Evolutionary conservation across 2,329 filamentous ascomycete species (phyloP).

Genomic region (Fusarium subtropicale): DNA sequence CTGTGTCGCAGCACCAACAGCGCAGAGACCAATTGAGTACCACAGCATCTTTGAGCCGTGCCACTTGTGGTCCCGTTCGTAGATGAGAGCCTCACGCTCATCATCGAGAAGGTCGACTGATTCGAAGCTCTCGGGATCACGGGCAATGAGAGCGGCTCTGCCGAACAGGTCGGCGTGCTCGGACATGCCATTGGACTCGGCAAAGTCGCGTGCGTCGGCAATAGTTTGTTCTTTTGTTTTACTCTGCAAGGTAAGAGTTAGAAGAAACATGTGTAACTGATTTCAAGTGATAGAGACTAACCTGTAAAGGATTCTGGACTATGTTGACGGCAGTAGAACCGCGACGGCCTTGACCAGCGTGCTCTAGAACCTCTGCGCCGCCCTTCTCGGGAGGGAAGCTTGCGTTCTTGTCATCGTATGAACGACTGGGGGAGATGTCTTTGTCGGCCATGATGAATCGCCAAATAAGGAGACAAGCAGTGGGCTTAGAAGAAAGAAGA

Average conservation of each 20-base stretch:
- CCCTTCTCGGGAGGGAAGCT: slow-evolving; percentile 14
- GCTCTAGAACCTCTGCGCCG: slow-evolving; percentile 16
- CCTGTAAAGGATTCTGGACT: slow-evolving; percentile 20
- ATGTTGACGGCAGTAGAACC: slow-evolving; percentile 20
- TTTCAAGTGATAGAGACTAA: accelerated
- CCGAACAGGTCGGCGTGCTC: slow-evolving; percentile 24
- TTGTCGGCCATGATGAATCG: slow-evolving; percentile 21
- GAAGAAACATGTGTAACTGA: background rate
- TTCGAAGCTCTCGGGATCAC: slow-evolving; percentile 15
- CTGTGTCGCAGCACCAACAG: slow-evolving; percentile 74
- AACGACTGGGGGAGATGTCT: slow-evolving; percentile 18
- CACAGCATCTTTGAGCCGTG: slow-evolving; percentile 70
- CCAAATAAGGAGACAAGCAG: background rate
- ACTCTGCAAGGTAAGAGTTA: background rate
- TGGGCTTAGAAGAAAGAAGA: background rate
- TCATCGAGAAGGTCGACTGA: slow-evolving; percentile 23
- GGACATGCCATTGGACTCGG: slow-evolving; percentile 25
- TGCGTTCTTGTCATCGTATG: slow-evolving; percentile 18
- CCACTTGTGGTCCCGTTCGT: slow-evolving; percentile 75
- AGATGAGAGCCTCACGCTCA: slow-evolving; percentile 60
- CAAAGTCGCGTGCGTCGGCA: slow-evolving; percentile 14
- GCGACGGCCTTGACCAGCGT: slow-evolving; percentile 13
- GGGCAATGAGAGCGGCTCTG: slow-evolving; percentile 23
- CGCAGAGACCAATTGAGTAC: slow-evolving; percentile 74
- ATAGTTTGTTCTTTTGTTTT: slow-evolving; percentile 14